Evolutionary conservation across 2,329 filamentous ascomycete genomes (phyloP), one percentile per base, ranked within the genome.

Genomic region (Ophiostoma angusticollis): DNA sequence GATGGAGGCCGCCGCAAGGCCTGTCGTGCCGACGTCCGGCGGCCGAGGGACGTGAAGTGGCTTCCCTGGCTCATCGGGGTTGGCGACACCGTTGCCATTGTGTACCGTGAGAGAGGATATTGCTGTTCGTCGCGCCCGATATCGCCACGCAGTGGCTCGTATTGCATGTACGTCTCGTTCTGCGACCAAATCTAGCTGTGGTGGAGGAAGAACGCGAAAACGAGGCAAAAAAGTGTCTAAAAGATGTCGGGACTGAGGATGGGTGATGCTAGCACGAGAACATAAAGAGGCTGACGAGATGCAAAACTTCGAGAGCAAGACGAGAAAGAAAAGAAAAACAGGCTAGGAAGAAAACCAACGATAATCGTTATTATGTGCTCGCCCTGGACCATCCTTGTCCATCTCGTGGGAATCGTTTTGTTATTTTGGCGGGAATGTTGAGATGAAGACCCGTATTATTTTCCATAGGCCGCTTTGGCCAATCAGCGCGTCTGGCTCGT

Each of bases 1-100:
- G 70, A 67, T 1, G 63, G 55, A 5, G 64, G 60, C 31, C 69
- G 67, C 49, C 68, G 64, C 34, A 72, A 55, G 28, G 67, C 65
- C 47, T 75, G 73, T 46, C 73, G 61, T 44, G 72, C 61, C 5
- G 73, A 75, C 8, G 68, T 67, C 50, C 72, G 67, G 51, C 73
- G 57, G 23, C 62, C 60, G 12, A 68, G 52, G 42, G 55, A 61
- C 38, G 58, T 62, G 50, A 62, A 64, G 50, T 65, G 60, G 48
- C 58, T 62, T 17, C 55, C 54, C 16, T 63, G 60, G 47, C 62
- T 66, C 51, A 68, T 59, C 25, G 74, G 70, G 5, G 72, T 74
- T 40, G 70, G 71, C 48, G 71, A 75, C 46, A 61, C 62, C 39
- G 65, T 61, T 42, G 70, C 61, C 69, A 73, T 73, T 22, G 17